Conservation (phyloP, 768 basidiomycete species). For the Boletales sp. region DNA sequence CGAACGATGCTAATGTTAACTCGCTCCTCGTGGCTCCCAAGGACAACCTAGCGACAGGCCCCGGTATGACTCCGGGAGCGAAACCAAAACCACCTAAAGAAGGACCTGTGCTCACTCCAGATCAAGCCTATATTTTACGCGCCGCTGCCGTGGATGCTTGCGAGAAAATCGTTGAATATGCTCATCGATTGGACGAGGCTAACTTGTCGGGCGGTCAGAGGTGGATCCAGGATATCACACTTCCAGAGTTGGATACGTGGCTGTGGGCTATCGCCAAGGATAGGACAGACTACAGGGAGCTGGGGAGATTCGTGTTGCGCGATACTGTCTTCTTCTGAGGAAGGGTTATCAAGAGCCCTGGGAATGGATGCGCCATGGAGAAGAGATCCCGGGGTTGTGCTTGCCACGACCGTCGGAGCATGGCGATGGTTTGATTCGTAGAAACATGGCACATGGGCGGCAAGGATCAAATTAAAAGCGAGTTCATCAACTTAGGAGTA, state of each 20-base stretch:
- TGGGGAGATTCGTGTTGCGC: slow-evolving; percentile 63
- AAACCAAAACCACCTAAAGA: slow-evolving; percentile 32
- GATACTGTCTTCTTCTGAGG: slow-evolving; percentile 66
- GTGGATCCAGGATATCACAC: slow-evolving; percentile 56
- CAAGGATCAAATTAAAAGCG: slow-evolving; percentile 6
- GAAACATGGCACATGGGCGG: slow-evolving; percentile 1
- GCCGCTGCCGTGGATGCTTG: slow-evolving; percentile 81
- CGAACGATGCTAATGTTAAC: slow-evolving; percentile 35
- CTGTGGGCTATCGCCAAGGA: slow-evolving; percentile 84
- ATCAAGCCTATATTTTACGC: slow-evolving; percentile 70
- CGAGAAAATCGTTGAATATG: slow-evolving; percentile 59
- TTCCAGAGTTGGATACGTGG: slow-evolving; percentile 71
- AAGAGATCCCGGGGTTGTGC: not conserved
- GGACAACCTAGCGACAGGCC: slow-evolving; percentile 6
- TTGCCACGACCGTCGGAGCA: not conserved
- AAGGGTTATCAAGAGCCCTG: not conserved
- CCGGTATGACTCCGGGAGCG: slow-evolving; percentile 7
- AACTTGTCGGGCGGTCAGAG: slow-evolving; percentile 24
- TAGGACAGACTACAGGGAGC: slow-evolving; percentile 60
- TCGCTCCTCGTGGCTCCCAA: slow-evolving; percentile 37
- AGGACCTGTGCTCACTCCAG: slow-evolving; percentile 51
- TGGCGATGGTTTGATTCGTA: not conserved
- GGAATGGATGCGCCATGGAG: not conserved
- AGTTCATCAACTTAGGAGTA: slow-evolving; percentile 1
- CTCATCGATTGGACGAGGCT: slow-evolving; percentile 33